Percentiles rank a stretch among this genome's conserved stretches.
Evolutionary conservation across 2,329 filamentous ascomycete species (phyloP).

Genomic region (Ophiostoma ulmi): DNA sequence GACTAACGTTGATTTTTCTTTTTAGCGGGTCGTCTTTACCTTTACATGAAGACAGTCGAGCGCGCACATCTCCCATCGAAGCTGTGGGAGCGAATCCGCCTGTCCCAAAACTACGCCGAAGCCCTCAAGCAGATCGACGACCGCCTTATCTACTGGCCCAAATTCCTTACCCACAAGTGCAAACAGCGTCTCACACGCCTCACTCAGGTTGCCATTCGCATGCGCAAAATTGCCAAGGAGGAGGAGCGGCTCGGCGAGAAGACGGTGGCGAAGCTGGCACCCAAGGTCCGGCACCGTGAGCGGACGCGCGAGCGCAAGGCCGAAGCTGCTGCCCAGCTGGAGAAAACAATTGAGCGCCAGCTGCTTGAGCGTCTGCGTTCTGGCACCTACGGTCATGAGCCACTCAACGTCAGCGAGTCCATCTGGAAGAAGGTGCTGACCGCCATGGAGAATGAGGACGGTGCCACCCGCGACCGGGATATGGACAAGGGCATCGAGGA

Average conservation of each 20-base stretch:
- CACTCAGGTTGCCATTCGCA: slow-evolving; percentile 82
- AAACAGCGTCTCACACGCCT: slow-evolving; percentile 91
- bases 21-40: slow-evolving; percentile 62
- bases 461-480: slow-evolving; percentile 78
- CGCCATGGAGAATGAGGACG: slow-evolving; percentile 80
- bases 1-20: not conserved
- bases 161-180: slow-evolving; percentile 78
- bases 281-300: slow-evolving; percentile 77
- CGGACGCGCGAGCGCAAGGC: slow-evolving; percentile 64
- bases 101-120: slow-evolving; percentile 85
- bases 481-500: slow-evolving; percentile 78
- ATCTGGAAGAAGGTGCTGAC: slow-evolving; percentile 97
- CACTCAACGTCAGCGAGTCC: slow-evolving; percentile 87
- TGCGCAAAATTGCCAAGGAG: slow-evolving; percentile 77
- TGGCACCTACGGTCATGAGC: slow-evolving; percentile 90
- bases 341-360: slow-evolving; percentile 91
- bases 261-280: slow-evolving; percentile 81
- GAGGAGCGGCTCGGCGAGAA: slow-evolving; percentile 85
- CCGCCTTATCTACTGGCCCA: slow-evolving; percentile 86
- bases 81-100: slow-evolving; percentile 88
- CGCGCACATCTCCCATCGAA: slow-evolving; percentile 82
- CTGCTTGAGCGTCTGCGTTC: slow-evolving; percentile 84
- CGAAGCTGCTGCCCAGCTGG: slow-evolving; percentile 82
- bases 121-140: slow-evolving; percentile 84
- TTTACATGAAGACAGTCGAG: slow-evolving; percentile 95